Percentiles rank a stretch among this genome's conserved stretches.
Conservation (phyloP, 1,139 yeast genomes). For the Yamadazyma jaroonii region DNA sequence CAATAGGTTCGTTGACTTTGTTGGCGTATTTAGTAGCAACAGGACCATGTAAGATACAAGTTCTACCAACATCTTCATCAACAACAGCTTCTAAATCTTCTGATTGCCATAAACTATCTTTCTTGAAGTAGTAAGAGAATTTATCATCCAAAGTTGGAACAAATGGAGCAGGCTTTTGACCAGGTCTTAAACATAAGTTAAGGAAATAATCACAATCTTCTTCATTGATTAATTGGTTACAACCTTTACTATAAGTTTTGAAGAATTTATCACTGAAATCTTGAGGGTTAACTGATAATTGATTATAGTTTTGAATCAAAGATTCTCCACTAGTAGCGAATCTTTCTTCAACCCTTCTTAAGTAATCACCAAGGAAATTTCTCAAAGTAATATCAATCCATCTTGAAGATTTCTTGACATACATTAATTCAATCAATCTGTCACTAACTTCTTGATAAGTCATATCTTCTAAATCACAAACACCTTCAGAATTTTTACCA, state of each 20-base stretch:
- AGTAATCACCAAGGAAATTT: constrained; percentile 80
- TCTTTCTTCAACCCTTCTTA: constrained; percentile 96
- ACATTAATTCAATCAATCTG: constrained; percentile 87
- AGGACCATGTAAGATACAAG: constrained; percentile 97
- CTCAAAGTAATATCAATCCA: constrained; percentile 90
- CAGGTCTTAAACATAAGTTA: constrained; percentile 76
- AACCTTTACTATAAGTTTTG: constrained; percentile 68
- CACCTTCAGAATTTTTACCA: constrained; percentile 72
- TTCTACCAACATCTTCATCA: constrained; percentile 94
- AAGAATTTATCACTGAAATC: constrained; percentile 59
- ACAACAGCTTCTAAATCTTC: constrained; percentile 96
- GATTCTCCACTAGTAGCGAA: constrained; percentile 65
- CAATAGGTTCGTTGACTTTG: constrained; percentile 87
- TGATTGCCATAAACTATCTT: constrained; percentile 98
- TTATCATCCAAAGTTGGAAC: constrained; percentile 93
- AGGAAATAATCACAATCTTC: constrained; percentile 95
- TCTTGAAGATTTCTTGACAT: constrained; percentile 70
- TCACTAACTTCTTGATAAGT: constrained; percentile 89
- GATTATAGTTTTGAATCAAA: constrained; percentile 68
- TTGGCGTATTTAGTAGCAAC: constrained; percentile 94
- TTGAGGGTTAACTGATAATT: constrained; percentile 63
- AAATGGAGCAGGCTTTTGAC: constrained; percentile 96
- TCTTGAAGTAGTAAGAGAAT: constrained; percentile 94
- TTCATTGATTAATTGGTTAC: constrained; percentile 81
- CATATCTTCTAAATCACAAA: constrained; percentile 92